These are phyloP conservation scores for Aureobasidium sp. DNA, from an alignment of 2,329 filamentous ascomycete species.

Conservation along the genomic window DNA sequence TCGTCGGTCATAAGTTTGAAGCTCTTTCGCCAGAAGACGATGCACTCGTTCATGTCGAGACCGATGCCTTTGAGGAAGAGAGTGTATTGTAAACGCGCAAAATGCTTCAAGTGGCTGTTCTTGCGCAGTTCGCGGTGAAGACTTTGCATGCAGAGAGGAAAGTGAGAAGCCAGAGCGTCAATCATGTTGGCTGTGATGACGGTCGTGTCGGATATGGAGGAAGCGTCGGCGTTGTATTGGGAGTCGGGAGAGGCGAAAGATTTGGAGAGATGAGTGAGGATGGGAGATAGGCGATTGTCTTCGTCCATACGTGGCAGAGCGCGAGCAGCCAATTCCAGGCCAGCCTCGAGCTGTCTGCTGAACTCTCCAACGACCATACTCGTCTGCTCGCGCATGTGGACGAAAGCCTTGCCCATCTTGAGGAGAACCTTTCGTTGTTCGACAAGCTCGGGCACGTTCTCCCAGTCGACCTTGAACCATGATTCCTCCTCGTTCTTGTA, in stretches of 20 bases:
- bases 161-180: slow-evolving; percentile 70
- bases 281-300: slow-evolving; percentile 78
- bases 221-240: slow-evolving; percentile 59
- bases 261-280: slow-evolving; percentile 77
- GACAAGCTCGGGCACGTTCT: slow-evolving; percentile 80
- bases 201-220: slow-evolving; percentile 53
- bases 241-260: slow-evolving; percentile 91
- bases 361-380: slow-evolving; percentile 89
- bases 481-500: slow-evolving; percentile 62
- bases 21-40: slow-evolving; percentile 80
- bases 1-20: slow-evolving; percentile 79
- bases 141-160: slow-evolving; percentile 90
- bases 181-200: slow-evolving; percentile 72
- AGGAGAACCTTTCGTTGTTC: slow-evolving; percentile 71
- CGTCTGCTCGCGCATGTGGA: slow-evolving; percentile 76
- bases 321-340: slow-evolving; percentile 84
- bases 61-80: slow-evolving; percentile 96
- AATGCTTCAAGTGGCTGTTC: slow-evolving; percentile 89
- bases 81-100: slow-evolving; percentile 84
- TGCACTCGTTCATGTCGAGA: slow-evolving; percentile 79
- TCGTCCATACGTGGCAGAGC: slow-evolving; percentile 88
- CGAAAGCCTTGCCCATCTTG: slow-evolving; percentile 77
- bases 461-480: slow-evolving; percentile 98
- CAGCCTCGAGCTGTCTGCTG: slow-evolving; percentile 65
- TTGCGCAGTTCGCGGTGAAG: slow-evolving; percentile 78